These are phyloP conservation scores for Mycena polygramma DNA, from an alignment of 768 basidiomycete species.

Conservation along the genomic window DNA sequence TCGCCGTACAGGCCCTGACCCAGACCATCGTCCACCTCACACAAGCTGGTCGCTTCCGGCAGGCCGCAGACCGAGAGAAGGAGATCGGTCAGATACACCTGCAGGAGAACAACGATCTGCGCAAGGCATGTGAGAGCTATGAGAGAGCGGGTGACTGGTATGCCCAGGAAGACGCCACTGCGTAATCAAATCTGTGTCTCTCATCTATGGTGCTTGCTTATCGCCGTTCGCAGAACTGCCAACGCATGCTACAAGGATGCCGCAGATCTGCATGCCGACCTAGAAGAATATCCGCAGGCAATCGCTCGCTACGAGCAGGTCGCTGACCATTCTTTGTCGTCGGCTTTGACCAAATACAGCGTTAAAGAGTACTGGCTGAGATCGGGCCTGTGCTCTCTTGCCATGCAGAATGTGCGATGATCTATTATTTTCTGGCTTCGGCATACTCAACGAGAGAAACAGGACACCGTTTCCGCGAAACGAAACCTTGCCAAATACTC, in stretches of 20 bases:
- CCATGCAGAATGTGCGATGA: constrained; percentile 75
- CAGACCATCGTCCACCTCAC: constrained; percentile 90
- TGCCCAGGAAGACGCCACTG: constrained; percentile 94
- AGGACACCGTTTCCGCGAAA: constrained; percentile 90
- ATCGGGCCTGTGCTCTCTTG: constrained; percentile 88
- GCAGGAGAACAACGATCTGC: constrained; percentile 83
- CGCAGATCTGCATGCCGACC: constrained; percentile 92
- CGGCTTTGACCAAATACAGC: constrained; percentile 94
- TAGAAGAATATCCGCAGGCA: constrained; percentile 88
- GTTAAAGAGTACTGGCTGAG: constrained; percentile 98
- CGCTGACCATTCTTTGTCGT: constrained; percentile 83
- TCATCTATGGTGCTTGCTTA: constrained; percentile 5
- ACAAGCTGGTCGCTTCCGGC: constrained; percentile 89
- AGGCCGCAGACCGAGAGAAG: constrained; percentile 98
- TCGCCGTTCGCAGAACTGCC: constrained; percentile 75
- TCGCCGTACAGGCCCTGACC: constrained; percentile 88
- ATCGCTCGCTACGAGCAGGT: constrained; percentile 93
- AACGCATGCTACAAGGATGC: constrained; percentile 97
- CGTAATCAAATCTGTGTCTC: constrained; percentile 62
- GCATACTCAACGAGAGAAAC: constrained; percentile 9
- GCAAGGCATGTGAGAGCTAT: constrained; percentile 91
- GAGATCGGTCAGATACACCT: constrained; percentile 95
- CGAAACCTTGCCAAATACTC: constrained; percentile 84
- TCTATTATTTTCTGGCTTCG: constrained; percentile 5
- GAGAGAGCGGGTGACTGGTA: constrained; percentile 97